A percentile compares a stretch with the other conserved stretches of the same genome.
phyloP scores from a whole-genome alignment of 1,139 yeast genomes.

The Sugiyamaella novakii region DNA sequence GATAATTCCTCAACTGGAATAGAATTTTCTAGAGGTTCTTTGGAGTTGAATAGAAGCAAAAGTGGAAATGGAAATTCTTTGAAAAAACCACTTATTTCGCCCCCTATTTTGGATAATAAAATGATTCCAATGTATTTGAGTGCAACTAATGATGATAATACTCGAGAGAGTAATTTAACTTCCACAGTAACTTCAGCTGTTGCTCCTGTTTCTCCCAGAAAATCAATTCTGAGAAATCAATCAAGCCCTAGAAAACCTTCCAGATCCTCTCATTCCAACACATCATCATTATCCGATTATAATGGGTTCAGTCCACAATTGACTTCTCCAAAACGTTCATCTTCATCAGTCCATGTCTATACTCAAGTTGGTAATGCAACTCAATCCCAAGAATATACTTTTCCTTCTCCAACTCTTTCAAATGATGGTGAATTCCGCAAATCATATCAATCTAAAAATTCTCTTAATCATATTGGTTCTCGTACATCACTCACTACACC shows the following conservation, averaged over 20 bases:
- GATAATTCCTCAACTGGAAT: not conserved
- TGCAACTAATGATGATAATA: not conserved
- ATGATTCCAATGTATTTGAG: slow-evolving; percentile 1
- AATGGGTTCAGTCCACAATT: not conserved
- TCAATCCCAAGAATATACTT: not conserved
- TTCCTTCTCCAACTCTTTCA: slow-evolving; percentile 6
- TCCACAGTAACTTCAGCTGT: not conserved
- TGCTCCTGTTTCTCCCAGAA: slow-evolving; percentile 14
- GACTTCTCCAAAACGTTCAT: not conserved
- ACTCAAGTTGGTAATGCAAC: not conserved
- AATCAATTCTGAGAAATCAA: slow-evolving; percentile 7
- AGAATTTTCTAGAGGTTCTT: not conserved
- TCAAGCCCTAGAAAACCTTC: slow-evolving; percentile 8
- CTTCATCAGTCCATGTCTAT: not conserved
- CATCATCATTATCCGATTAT: not conserved
- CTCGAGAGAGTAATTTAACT: not conserved
- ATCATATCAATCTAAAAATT: slow-evolving; percentile 3
- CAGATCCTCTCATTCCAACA: not conserved
- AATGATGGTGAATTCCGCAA: slow-evolving; percentile 9
- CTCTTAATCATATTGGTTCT: slow-evolving; percentile 6
- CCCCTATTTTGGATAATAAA: not conserved
- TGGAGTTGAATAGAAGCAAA: not conserved
- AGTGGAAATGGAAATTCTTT: not conserved
- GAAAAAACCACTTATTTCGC: not conserved
- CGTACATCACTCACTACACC: slow-evolving; percentile 16